These are phyloP conservation scores for Chlorella sp. DNA, from an alignment of 139 green algal species.

Conservation along the genomic window DNA sequence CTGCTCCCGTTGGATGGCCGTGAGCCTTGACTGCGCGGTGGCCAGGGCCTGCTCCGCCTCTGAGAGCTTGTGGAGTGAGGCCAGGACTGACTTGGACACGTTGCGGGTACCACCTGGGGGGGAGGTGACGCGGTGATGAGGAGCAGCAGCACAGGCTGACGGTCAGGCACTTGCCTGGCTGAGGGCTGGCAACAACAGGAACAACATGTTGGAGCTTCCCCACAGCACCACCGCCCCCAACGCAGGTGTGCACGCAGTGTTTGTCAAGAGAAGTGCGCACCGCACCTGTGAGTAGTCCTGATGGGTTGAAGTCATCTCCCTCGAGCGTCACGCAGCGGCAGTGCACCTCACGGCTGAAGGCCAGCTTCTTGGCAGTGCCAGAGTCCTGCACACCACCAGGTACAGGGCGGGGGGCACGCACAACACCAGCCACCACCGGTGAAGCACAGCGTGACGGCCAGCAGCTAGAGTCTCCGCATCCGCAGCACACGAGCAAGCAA, in stretches of 20 bases:
- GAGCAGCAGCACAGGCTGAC: too few species aligned
- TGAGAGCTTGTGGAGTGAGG: conserved; percentile 62
- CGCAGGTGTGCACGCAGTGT: conserved; percentile 1
- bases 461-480: too few species aligned
- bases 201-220: too few species aligned
- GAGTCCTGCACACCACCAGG: conserved; percentile 61
- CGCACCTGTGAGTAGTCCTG: conserved; percentile 30
- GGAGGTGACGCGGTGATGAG: too few species aligned
- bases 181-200: too few species aligned
- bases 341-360: conserved; percentile 82
- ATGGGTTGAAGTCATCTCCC: conserved; percentile 94
- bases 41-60: conserved; percentile 50
- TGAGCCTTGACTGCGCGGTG: conserved; percentile 21
- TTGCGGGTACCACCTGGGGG: conserved; percentile 68
- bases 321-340: conserved; percentile 90
- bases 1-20: conserved; percentile 29
- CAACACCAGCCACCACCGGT: too few species aligned
- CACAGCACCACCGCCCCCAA: neutral
- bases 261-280: too few species aligned
- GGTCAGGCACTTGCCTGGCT: neutral
- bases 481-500: neutral
- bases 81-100: conserved; percentile 47
- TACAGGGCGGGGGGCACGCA: too few species aligned
- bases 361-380: conserved; percentile 83
- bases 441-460: too few species aligned